Conservation (phyloP, 805 yeast species). For the Saturnispora silvae region DNA sequence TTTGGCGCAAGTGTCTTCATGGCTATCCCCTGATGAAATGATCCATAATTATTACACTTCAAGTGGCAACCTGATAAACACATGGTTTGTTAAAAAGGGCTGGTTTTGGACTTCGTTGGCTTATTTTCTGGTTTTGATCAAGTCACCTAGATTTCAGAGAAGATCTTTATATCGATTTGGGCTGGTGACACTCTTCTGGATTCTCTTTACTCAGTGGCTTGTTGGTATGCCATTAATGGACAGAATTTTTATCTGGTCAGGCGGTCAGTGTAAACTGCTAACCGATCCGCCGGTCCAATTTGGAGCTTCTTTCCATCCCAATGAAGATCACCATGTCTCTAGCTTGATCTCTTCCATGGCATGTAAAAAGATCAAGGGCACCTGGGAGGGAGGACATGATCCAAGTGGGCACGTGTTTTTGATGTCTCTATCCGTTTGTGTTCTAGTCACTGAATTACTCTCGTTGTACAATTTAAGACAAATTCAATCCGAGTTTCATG, state of each 20-base stretch:
- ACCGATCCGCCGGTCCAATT: constrained; percentile 1
- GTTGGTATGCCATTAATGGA: constrained; percentile 88
- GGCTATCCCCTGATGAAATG: constrained; percentile 34
- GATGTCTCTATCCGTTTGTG: constrained; percentile 52
- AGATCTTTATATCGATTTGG: constrained; percentile 32
- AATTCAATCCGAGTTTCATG: constrained; percentile 8
- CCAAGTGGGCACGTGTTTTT: constrained; percentile 92
- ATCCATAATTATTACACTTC: constrained; percentile 42
- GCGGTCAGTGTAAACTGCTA: constrained; percentile 54
- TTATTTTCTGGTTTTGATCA: constrained; percentile 17
- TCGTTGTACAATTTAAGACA: constrained; percentile 13
- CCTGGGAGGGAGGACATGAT: constrained; percentile 84
- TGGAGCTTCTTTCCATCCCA: neutral
- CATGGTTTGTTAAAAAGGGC: constrained; percentile 72
- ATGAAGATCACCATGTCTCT: constrained; percentile 12
- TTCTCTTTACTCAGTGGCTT: constrained; percentile 77
- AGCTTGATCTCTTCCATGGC: constrained; percentile 25
- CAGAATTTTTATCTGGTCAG: constrained; percentile 63
- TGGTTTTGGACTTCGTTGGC: constrained; percentile 80
- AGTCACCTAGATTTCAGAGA: constrained; percentile 9
- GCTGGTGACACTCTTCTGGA: constrained; percentile 71
- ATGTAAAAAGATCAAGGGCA: constrained; percentile 53
- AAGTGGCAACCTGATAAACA: constrained; percentile 63
- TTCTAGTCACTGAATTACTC: constrained; percentile 54
- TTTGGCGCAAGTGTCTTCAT: constrained; percentile 41